Evolutionary conservation across 495 filamentous ascomycete species (phyloP).

Genomic region (Hypoxylon fuscum): DNA sequence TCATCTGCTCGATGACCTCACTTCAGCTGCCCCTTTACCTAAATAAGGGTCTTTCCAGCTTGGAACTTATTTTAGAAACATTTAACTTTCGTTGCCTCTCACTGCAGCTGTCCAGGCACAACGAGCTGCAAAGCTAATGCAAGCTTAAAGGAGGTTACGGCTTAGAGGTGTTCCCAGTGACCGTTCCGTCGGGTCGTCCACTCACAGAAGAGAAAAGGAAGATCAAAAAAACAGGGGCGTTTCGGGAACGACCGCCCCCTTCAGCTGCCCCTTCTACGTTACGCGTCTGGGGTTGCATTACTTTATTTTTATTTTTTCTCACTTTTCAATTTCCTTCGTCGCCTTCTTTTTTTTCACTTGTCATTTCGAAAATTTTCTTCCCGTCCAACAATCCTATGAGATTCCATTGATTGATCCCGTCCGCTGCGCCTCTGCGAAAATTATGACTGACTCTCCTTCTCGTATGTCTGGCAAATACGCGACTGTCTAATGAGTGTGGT

Average conservation of each 20-base stretch:
- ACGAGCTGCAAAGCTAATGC: conserved; percentile 53
- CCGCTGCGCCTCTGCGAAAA: conserved; percentile 27
- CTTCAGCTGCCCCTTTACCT: not conserved
- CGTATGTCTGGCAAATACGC: conserved; percentile 19
- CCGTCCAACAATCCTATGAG: conserved; percentile 20
- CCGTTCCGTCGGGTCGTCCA: conserved; percentile 36
- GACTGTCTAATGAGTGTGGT: conserved; percentile 21
- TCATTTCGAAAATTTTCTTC: conserved; percentile 20
- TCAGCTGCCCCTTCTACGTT: not conserved
- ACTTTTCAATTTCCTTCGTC: not conserved
- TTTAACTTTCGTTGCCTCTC: conserved; percentile 18
- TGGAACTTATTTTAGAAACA: conserved; percentile 28
- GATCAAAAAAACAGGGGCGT: conserved; percentile 25
- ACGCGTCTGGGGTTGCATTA: not conserved
- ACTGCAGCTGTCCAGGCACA: conserved; percentile 29
- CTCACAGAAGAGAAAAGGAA: conserved; percentile 19
- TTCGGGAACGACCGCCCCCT: conserved; percentile 37
- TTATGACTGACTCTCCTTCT: conserved; percentile 7
- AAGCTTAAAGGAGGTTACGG: conserved; percentile 52
- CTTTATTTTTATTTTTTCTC: conserved; percentile 5
- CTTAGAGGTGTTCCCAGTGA: conserved; percentile 33
- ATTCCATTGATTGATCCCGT: conserved; percentile 20
- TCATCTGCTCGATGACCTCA: conserved; percentile 31
- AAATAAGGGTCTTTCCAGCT: conserved; percentile 25
- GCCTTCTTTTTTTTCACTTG: conserved; percentile 8